Evolutionary conservation across 768 basidiomycete genomes (phyloP).

Genomic region (Hygrophoropsis aurantiaca): DNA sequence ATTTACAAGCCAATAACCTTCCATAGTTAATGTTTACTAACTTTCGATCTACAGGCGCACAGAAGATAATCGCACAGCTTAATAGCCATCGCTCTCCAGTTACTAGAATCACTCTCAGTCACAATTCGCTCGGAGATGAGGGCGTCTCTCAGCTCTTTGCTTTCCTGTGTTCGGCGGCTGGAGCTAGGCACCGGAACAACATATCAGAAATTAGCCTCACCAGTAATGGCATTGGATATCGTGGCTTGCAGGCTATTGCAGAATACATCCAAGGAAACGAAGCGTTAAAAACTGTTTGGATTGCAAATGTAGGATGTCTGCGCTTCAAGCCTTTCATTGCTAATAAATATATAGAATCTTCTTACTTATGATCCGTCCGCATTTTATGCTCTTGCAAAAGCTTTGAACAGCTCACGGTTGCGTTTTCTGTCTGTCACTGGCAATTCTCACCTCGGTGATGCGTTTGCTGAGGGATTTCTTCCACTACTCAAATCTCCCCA

Average conservation of each 20-base stretch:
- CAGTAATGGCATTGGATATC: conserved; percentile 51
- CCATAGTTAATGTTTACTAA: background rate
- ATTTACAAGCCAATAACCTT: conserved; percentile 3
- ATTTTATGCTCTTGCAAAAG: conserved; percentile 41
- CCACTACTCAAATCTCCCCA: conserved; percentile 44
- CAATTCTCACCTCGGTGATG: conserved; percentile 48
- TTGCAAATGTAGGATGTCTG: conserved; percentile 51
- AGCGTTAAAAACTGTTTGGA: conserved; percentile 43
- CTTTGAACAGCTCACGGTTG: conserved; percentile 55
- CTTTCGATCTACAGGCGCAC: conserved; percentile 42
- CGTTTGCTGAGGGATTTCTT: conserved; percentile 49
- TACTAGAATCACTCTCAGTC: conserved; percentile 51
- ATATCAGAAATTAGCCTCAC: conserved; percentile 59
- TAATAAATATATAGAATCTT: conserved; percentile 36
- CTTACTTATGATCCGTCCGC: conserved; percentile 38
- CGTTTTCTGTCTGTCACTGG: conserved; percentile 49
- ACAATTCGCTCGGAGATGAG: conserved; percentile 58
- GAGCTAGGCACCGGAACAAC: conserved; percentile 38
- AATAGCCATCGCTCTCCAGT: conserved; percentile 40
- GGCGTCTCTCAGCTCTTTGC: conserved; percentile 54
- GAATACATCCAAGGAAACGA: conserved; percentile 50
- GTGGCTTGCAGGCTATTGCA: conserved; percentile 50
- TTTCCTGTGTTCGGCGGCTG: conserved; percentile 51
- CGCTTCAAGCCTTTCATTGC: conserved; percentile 1
- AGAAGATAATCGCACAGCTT: conserved; percentile 48